phyloP scores from a whole-genome alignment of 306 rosid species.

The Senna tora region DNA sequence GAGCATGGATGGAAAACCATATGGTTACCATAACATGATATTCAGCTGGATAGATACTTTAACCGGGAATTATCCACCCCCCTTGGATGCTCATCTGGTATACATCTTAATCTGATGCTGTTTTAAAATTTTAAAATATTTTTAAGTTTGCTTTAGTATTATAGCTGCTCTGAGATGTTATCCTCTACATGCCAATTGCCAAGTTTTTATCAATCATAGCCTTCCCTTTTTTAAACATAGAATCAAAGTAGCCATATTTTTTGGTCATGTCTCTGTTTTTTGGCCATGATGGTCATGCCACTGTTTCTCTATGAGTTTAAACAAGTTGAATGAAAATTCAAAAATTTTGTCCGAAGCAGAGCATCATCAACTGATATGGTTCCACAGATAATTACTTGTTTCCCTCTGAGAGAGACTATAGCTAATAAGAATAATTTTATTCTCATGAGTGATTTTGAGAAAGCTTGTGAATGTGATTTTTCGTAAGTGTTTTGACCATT shows the following conservation, averaged over 20 bases:
- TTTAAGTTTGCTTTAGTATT: slow-evolving; percentile 27
- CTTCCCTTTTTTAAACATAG: slow-evolving; percentile 10
- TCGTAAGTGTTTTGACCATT: slow-evolving; percentile 31
- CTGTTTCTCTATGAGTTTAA: slow-evolving; percentile 25
- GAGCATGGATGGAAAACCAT: slow-evolving; percentile 85
- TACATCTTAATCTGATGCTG: slow-evolving; percentile 19
- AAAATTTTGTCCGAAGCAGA: background rate
- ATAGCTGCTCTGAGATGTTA: slow-evolving; percentile 10
- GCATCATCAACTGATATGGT: slow-evolving; percentile 19
- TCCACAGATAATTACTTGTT: slow-evolving; percentile 1
- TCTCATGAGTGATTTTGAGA: slow-evolving; percentile 5
- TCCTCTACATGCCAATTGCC: slow-evolving; percentile 20
- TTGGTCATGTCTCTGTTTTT: slow-evolving; percentile 26
- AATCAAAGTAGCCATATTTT: slow-evolving; percentile 20
- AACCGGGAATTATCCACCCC: slow-evolving; percentile 84
- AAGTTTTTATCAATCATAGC: background rate
- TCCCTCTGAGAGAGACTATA: slow-evolving; percentile 9
- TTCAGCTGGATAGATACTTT: slow-evolving; percentile 98
- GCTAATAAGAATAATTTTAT: slow-evolving; percentile 16
- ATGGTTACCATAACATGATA: slow-evolving; percentile 96
- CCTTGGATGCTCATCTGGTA: slow-evolving; percentile 96
- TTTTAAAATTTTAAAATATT: slow-evolving; percentile 21
- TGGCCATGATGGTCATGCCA: slow-evolving; percentile 26
- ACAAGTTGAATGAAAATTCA: background rate
- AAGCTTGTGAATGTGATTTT: slow-evolving; percentile 23